A percentile compares a stretch with the other conserved stretches of the same genome.
phyloP scores from a whole-genome alignment of 75 land plant species.

The Cupressus sempervirens region DNA sequence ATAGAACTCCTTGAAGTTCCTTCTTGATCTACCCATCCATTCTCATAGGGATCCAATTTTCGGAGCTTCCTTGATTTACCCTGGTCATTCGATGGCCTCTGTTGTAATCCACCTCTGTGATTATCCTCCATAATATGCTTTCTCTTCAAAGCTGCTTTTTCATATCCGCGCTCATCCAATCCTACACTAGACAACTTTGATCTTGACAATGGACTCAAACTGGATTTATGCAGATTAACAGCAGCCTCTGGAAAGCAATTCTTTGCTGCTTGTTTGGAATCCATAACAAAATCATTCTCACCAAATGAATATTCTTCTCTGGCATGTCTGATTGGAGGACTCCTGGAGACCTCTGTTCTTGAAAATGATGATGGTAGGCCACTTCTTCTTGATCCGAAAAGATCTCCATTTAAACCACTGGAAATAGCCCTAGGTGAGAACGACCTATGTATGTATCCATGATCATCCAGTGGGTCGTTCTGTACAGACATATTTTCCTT shows the following conservation, averaged over 20 bases:
- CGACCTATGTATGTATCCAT: background rate
- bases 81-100: background rate
- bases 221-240: too few species aligned
- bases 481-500: background rate
- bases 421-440: constrained; percentile 2
- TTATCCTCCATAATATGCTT: constrained; percentile 6
- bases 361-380: background rate
- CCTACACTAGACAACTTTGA: background rate
- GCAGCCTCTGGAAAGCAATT: background rate
- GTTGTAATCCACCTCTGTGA: background rate
- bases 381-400: background rate
- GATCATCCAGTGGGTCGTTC: background rate
- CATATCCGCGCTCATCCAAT: background rate
- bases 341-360: background rate
- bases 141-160: background rate
- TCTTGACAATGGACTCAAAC: background rate
- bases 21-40: background rate
- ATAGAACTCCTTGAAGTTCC: background rate
- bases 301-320: background rate
- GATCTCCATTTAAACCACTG: background rate
- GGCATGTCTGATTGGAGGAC: background rate
- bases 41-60: background rate
- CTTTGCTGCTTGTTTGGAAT: background rate
- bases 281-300: background rate
- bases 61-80: background rate